Percentiles rank a stretch among this genome's conserved stretches.
These are phyloP conservation scores for Kwoniella europaea DNA, from an alignment of 768 basidiomycete genomes.

Conservation along the genomic window DNA sequence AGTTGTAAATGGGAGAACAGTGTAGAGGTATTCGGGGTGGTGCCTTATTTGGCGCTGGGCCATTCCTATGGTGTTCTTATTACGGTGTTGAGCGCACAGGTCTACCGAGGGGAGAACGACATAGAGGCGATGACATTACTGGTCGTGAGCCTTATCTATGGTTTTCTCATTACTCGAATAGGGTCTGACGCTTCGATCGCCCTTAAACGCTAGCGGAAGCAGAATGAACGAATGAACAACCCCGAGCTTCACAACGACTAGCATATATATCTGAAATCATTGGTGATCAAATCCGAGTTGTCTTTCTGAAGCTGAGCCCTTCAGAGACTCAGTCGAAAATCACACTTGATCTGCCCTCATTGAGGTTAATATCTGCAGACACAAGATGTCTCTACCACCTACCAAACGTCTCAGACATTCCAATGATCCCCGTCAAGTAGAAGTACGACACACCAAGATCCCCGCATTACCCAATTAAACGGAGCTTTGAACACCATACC, in stretches of 20 bases:
- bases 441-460: not conserved
- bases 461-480: not conserved
- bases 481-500: not conserved
- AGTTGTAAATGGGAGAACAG: not conserved
- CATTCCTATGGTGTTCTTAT: not conserved
- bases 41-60: not conserved
- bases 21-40: not conserved
- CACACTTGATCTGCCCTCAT: no score
- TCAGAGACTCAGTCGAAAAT: no score
- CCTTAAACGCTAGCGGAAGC: not conserved
- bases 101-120: not conserved
- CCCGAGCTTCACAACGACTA: no score
- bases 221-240: no score
- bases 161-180: not conserved
- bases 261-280: no score
- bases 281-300: no score
- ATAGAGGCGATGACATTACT: not conserved
- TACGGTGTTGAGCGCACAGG: no score
- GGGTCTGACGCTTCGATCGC: not conserved
- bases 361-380: no score
- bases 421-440: not conserved
- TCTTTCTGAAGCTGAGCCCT: no score
- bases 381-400: not conserved
- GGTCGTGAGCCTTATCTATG: not conserved
- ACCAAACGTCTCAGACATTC: not conserved